Percentiles rank a stretch among this genome's conserved stretches.
These are phyloP conservation scores for Cladophialophora bantiana DNA, from an alignment of 2,329 filamentous ascomycete genomes.

Conservation along the genomic window DNA sequence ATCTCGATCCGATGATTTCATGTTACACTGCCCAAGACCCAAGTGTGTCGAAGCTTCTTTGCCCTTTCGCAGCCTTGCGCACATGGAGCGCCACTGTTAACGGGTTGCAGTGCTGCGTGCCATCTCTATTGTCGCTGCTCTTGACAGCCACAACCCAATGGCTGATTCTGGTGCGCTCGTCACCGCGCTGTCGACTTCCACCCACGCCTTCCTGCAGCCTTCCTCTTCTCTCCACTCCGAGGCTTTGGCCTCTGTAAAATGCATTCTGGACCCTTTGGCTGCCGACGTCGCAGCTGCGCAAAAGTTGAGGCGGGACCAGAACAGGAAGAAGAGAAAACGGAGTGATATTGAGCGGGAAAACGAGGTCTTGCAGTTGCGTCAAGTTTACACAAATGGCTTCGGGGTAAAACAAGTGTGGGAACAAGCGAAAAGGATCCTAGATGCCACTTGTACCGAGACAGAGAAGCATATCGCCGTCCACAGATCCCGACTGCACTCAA, in stretches of 20 bases:
- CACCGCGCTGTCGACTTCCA: slow-evolving; percentile 66
- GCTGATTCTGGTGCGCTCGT: slow-evolving; percentile 49
- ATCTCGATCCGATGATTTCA: neutral
- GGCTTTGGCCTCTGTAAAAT: slow-evolving; percentile 78
- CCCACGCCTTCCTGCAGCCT: slow-evolving; percentile 80
- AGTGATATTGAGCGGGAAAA: slow-evolving; percentile 49
- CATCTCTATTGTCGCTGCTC: neutral
- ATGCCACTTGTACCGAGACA: slow-evolving; percentile 39
- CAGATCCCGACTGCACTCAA: slow-evolving; percentile 45
- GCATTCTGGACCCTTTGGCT: slow-evolving; percentile 79
- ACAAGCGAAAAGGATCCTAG: slow-evolving; percentile 84
- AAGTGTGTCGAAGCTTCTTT: neutral
- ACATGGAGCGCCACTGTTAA: neutral
- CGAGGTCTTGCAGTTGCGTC: slow-evolving; percentile 75
- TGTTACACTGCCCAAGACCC: neutral
- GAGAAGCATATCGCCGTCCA: slow-evolving; percentile 43
- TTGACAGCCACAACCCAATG: neutral
- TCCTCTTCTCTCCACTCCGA: slow-evolving; percentile 69
- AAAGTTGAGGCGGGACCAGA: slow-evolving; percentile 72
- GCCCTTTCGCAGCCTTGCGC: neutral
- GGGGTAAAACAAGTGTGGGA: slow-evolving; percentile 91
- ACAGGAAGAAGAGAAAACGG: slow-evolving; percentile 51
- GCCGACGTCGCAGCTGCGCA: slow-evolving; percentile 76
- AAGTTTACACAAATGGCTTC: slow-evolving; percentile 86
- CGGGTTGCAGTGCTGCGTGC: slow-evolving; percentile 2